Conservation (phyloP, 163 green algal genomes). For the Scenedesmus sp. region DNA sequence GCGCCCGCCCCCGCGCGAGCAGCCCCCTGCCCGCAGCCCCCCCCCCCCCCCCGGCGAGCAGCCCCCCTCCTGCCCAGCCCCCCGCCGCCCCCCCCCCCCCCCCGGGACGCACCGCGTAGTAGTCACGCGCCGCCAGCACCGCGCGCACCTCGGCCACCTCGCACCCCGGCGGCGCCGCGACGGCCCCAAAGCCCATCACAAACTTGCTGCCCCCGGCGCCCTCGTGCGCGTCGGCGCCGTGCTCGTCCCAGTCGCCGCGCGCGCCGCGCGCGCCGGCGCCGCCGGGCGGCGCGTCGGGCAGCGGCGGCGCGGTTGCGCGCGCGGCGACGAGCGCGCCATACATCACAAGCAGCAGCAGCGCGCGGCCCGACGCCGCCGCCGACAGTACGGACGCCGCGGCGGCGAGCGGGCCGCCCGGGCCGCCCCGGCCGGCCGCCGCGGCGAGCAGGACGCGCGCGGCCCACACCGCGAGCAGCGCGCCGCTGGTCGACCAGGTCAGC, state of each 20-base stretch:
- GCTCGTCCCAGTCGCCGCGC: too few relatives aligned
- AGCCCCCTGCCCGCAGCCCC: background rate
- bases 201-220: slow-evolving; percentile 8
- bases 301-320: too few relatives aligned
- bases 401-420: too few relatives aligned
- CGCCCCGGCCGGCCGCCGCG: background rate
- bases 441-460: background rate
- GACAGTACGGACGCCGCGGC: too few relatives aligned
- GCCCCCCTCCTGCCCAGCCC: background rate
- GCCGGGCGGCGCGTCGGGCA: too few relatives aligned
- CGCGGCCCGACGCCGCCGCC: too few relatives aligned
- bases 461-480: too few relatives aligned
- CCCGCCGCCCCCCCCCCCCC: background rate
- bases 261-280: too few relatives aligned
- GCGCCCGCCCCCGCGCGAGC: too few relatives aligned
- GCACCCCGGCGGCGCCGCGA: slow-evolving; percentile 17
- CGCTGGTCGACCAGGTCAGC: background rate
- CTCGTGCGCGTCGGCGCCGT: too few relatives aligned
- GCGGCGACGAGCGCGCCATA: too few relatives aligned
- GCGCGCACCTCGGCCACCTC: background rate
- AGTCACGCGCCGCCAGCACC: slow-evolving; percentile 14
- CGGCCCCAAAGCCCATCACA: slow-evolving; percentile 14
- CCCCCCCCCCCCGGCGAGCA: background rate
- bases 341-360: background rate
- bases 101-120: slow-evolving; percentile 10